Evolutionary conservation across 768 basidiomycete genomes (phyloP), one percentile per base, ranked within the genome.

Genomic region (Auriscalpium microsporum): DNA sequence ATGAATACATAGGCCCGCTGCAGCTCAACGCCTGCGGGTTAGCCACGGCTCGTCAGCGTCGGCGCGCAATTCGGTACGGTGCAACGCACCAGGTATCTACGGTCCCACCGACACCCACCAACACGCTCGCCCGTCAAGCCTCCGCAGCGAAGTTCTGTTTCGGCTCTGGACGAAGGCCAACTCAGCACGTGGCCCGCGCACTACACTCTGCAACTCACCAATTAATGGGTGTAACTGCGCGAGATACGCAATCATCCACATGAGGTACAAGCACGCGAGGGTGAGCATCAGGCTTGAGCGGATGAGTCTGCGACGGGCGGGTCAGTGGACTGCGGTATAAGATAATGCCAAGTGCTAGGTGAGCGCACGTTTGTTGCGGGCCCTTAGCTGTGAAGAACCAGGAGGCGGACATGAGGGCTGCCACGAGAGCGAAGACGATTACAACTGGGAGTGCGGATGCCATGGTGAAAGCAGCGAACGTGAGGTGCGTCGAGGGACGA

Each of bases 191-290:
- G 58, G 54, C 49, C 8, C 10, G 11, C 16, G 8, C 14, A 10
- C 40, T 1, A 47, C 14, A 11, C 14, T 35, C 13, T 14, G 19
- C 35, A 45, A 47, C 82, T 58, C 60, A 94, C 94, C 73, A 65
- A 95, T 84, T 50, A 98, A 78, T 38, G 94, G 94, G 66, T 97
- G 84, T 50, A 96, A 70, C 67, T 98, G 94, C 1, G 94, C 93
- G 68, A 96, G 78, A 71, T 95, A 98, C n/a, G 94, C 94, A 65
- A 95, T 82, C 73, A 87, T 87, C 94, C 94, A 98, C 84, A 97
- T 86, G 63, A 98, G 80, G 74, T 94, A 98, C 71, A 90, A 94
- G 54, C 80, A 86, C 3, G 82, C 74, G 16, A 97, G 70, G 2
- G 89, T 79, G 58, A 98, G 80, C 73, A 91, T 76, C 48, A 92